A percentile compares a stretch with the other conserved stretches of the same genome.
phyloP scores from a whole-genome alignment of 331 rosid genomes.

The Quercus tomentella region DNA sequence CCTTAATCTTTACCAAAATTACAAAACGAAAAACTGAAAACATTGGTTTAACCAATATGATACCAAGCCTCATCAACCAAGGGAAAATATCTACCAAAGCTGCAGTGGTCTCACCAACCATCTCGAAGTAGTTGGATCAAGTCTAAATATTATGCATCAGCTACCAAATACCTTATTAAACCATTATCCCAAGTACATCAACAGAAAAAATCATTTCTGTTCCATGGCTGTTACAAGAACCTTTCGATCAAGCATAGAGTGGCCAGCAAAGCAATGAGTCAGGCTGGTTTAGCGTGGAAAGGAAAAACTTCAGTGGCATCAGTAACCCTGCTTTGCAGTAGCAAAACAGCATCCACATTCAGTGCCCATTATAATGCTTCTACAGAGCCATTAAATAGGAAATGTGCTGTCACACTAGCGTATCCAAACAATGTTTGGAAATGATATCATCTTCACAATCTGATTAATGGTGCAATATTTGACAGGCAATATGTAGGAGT shows the following conservation, averaged over 20 bases:
- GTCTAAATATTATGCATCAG: not conserved
- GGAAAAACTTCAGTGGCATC: not conserved
- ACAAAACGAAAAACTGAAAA: not conserved
- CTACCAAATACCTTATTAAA: not conserved
- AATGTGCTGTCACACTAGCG: not conserved
- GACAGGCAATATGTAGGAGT: slow-evolving; percentile 20
- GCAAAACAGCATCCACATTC: not conserved
- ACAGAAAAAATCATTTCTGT: not conserved
- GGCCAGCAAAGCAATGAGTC: not conserved
- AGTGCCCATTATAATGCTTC: slow-evolving; percentile 8
- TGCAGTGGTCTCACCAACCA: not conserved
- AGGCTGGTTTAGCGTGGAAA: not conserved
- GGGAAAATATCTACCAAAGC: not conserved
- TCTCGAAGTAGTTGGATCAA: not conserved
- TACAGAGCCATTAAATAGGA: slow-evolving; percentile 7
- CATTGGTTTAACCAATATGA: not conserved
- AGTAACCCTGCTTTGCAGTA: not conserved
- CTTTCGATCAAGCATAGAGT: not conserved
- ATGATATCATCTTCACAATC: slow-evolving; percentile 1
- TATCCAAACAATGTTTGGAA: slow-evolving; percentile 5
- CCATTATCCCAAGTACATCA: not conserved
- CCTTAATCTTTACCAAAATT: not conserved
- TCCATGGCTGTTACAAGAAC: not conserved
- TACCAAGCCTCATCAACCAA: not conserved
- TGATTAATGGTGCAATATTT: slow-evolving; percentile 5